phyloP scores from a whole-genome alignment of 192 early-diverging fungal species.

The Dispira parvispora region DNA sequence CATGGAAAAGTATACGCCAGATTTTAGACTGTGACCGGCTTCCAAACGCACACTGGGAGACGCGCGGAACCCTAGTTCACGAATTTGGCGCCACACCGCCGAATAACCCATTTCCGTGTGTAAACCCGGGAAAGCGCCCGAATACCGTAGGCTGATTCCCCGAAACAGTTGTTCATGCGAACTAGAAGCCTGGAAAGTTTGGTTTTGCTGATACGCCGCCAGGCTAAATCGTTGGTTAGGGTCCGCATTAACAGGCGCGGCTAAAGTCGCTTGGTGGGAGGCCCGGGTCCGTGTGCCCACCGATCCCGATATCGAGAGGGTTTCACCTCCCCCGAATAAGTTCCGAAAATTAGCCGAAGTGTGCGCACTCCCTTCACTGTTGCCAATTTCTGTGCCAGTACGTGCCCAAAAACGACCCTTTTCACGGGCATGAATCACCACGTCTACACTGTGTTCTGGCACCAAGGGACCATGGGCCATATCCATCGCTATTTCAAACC shows the following conservation, averaged over 20 bases:
- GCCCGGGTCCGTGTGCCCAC: constrained; percentile 56
- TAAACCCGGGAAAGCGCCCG: constrained; percentile 24
- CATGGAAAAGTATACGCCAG: constrained; percentile 48
- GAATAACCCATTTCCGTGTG: constrained; percentile 26
- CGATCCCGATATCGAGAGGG: constrained; percentile 35
- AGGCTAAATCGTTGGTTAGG: constrained; percentile 49
- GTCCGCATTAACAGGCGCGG: constrained; percentile 51
- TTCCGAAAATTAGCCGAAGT: constrained; percentile 60
- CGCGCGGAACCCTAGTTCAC: constrained; percentile 5
- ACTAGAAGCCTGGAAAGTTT: constrained; percentile 42
- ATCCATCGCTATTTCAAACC: constrained; percentile 50
- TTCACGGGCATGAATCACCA: constrained; percentile 56
- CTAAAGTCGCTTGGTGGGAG: constrained; percentile 39
- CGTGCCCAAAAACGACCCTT: constrained; percentile 50
- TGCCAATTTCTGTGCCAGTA: constrained; percentile 83
- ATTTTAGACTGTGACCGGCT: constrained; percentile 75
- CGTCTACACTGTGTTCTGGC: constrained; percentile 38
- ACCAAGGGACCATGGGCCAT: constrained; percentile 24
- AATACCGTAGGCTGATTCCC: constrained; percentile 30
- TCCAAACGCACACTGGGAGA: constrained; percentile 47
- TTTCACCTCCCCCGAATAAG: constrained; percentile 78
- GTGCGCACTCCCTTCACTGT: constrained; percentile 68
- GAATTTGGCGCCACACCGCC: constrained; percentile 62
- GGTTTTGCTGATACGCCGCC: constrained; percentile 41
- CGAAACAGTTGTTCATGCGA: constrained; percentile 60